phyloP scores from a whole-genome alignment of 2,329 filamentous ascomycete species.

The Emericellopsis atlantica region DNA sequence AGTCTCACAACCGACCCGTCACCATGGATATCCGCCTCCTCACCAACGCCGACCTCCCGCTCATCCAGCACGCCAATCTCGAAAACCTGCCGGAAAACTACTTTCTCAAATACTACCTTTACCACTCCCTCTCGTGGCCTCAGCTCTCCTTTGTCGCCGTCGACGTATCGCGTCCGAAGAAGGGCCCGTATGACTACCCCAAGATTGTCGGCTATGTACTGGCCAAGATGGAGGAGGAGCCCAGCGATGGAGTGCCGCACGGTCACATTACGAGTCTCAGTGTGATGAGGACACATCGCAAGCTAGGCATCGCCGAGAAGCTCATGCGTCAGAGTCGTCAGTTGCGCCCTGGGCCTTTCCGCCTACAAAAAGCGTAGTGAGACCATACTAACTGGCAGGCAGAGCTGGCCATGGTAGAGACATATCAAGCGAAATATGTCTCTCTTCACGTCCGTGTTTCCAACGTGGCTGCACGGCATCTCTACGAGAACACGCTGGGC shows the following conservation, averaged over 20 bases:
- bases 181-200: constrained; percentile 75
- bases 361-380: background rate
- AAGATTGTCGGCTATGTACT: constrained; percentile 99
- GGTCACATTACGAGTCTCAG: constrained; percentile 92
- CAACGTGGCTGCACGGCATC: constrained; percentile 79
- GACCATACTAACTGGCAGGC: constrained; percentile 1
- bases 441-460: constrained; percentile 91
- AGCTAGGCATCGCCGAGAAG: constrained; percentile 89
- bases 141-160: constrained; percentile 95
- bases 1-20: constrained; percentile 4
- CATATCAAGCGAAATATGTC: constrained; percentile 82
- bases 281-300: constrained; percentile 90
- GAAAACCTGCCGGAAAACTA: constrained; percentile 99
- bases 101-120: constrained; percentile 99
- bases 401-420: constrained; percentile 96
- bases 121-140: constrained; percentile 96
- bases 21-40: constrained; percentile 86
- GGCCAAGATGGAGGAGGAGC: constrained; percentile 99
- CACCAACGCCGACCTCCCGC: constrained; percentile 69
- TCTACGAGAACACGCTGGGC: constrained; percentile 85
- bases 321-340: constrained; percentile 91
- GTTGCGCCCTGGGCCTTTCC: constrained; percentile 19
- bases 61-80: constrained; percentile 96
- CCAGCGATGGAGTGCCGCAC: constrained; percentile 77
- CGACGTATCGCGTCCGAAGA: constrained; percentile 69